These are phyloP conservation scores for Albophoma yamanashiensis DNA, from an alignment of 2,329 filamentous ascomycete species.

Conservation along the genomic window DNA sequence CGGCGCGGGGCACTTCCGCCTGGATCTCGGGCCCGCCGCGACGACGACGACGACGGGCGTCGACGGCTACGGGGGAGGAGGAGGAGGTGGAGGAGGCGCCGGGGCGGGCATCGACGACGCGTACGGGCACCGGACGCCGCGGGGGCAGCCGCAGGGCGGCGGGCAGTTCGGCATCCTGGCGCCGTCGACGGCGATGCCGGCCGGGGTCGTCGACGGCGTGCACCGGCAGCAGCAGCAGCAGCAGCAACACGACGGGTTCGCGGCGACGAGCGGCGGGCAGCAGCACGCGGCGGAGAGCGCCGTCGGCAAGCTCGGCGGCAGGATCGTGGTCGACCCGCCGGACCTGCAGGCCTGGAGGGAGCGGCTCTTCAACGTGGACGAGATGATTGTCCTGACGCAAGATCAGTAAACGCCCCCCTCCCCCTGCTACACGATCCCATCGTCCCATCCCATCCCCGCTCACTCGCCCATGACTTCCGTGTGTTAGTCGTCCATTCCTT, in stretches of 20 bases:
- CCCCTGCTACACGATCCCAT: neutral
- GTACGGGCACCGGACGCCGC: neutral
- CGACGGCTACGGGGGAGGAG: neutral
- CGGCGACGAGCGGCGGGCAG: neutral
- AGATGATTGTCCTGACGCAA: slow-evolving; percentile 60
- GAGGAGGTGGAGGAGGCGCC: no score
- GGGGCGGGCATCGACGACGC: neutral
- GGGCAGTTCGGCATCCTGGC: slow-evolving; percentile 36
- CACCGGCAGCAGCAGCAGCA: neutral
- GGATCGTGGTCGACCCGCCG: slow-evolving; percentile 54
- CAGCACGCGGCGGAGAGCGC: slow-evolving; percentile 14
- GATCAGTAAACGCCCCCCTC: slow-evolving; percentile 47
- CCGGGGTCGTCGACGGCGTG: slow-evolving; percentile 2
- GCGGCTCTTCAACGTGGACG: slow-evolving; percentile 65
- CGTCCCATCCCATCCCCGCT: neutral
- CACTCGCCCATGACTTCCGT: no score
- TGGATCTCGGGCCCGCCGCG: slow-evolving; percentile 2
- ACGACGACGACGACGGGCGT: neutral
- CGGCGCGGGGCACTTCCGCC: slow-evolving; percentile 4
- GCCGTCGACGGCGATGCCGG: slow-evolving; percentile 14
- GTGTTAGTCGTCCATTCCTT: no score
- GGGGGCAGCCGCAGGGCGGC: slow-evolving; percentile 7
- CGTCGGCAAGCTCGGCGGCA: slow-evolving; percentile 42
- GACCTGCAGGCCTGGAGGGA: slow-evolving; percentile 59
- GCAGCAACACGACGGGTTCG: neutral